Percentiles rank a stretch among this genome's conserved stretches.
These are phyloP conservation scores for Penicillium capsulatum DNA, from an alignment of 2,329 filamentous ascomycete species.

Conservation along the genomic window DNA sequence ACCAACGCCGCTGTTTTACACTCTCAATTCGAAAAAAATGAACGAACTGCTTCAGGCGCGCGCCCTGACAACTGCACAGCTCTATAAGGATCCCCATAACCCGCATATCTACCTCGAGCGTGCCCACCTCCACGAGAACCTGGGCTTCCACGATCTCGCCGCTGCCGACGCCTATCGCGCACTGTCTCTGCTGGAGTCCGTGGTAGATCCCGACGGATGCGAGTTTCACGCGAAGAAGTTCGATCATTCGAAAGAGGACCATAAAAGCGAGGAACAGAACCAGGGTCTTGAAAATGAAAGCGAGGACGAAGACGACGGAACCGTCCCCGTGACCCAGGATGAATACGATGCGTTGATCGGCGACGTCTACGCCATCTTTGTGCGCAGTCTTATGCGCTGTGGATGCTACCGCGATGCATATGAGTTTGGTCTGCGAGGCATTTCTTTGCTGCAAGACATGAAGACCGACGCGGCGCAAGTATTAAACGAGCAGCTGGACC, in stretches of 20 bases:
- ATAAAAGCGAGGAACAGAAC: slow-evolving; percentile 7
- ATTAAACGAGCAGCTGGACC: slow-evolving; percentile 28
- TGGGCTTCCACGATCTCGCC: slow-evolving; percentile 86
- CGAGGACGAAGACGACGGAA: slow-evolving; percentile 39
- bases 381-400: slow-evolving; percentile 34
- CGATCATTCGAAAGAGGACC: slow-evolving; percentile 4
- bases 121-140: slow-evolving; percentile 64
- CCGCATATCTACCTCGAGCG: slow-evolving; percentile 47
- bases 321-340: slow-evolving; percentile 27
- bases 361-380: slow-evolving; percentile 36
- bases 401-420: slow-evolving; percentile 42
- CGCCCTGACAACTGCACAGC: slow-evolving; percentile 50
- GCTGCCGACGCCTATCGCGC: slow-evolving; percentile 87
- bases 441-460: slow-evolving; percentile 21
- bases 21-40: slow-evolving; percentile 18
- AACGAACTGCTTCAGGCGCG: slow-evolving; percentile 41
- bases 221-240: slow-evolving; percentile 69
- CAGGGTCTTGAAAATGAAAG: slow-evolving; percentile 18
- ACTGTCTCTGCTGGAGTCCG: slow-evolving; percentile 78
- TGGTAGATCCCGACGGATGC: slow-evolving; percentile 66
- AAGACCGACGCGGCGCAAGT: slow-evolving; percentile 6
- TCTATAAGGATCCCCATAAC: slow-evolving; percentile 42
- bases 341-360: slow-evolving; percentile 37
- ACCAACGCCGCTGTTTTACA: too few relatives aligned
- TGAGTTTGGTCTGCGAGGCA: slow-evolving; percentile 36